Conservation (phyloP, 1,139 yeast species). For the Suhomyces ambrosiae region DNA sequence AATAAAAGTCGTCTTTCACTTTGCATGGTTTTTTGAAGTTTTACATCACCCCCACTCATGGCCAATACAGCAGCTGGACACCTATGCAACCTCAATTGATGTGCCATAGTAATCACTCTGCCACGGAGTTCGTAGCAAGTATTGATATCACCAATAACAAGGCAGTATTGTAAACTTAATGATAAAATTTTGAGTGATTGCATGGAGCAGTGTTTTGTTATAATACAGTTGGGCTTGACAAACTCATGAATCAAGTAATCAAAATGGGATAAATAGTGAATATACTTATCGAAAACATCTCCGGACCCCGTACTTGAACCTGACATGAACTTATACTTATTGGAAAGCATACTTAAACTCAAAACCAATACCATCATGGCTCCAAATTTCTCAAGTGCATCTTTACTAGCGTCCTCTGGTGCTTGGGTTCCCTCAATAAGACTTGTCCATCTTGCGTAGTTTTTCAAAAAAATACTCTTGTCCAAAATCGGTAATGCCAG, state of each 20-base stretch:
- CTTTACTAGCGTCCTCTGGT: slow-evolving; percentile 21
- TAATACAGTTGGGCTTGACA: slow-evolving; percentile 52
- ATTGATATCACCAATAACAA: slow-evolving; percentile 72
- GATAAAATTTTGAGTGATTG: slow-evolving; percentile 71
- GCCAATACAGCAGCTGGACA: slow-evolving; percentile 83
- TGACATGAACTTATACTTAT: slow-evolving; percentile 29
- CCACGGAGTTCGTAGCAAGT: slow-evolving; percentile 79
- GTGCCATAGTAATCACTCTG: slow-evolving; percentile 78
- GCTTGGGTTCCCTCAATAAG: slow-evolving; percentile 42
- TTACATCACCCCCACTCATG: slow-evolving; percentile 46
- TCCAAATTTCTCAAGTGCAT: slow-evolving; percentile 58
- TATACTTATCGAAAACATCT: slow-evolving; percentile 23
- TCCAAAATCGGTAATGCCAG: slow-evolving; percentile 68
- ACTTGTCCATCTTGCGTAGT: slow-evolving; percentile 52
- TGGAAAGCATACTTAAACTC: slow-evolving; percentile 59
- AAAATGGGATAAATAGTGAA: slow-evolving; percentile 41
- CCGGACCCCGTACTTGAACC: slow-evolving; percentile 16
- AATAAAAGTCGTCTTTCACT: slow-evolving; percentile 80
- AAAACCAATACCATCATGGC: slow-evolving; percentile 59
- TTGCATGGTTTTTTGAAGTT: slow-evolving; percentile 59
- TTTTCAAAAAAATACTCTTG: slow-evolving; percentile 60
- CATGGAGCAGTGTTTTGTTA: slow-evolving; percentile 60
- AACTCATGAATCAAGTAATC: slow-evolving; percentile 56
- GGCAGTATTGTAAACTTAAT: slow-evolving; percentile 69
- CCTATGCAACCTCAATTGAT: slow-evolving; percentile 80